Percentiles rank a stretch among this genome's conserved stretches.
phyloP scores from a whole-genome alignment of 1,139 yeast species.

The Suhomyces wounanorum region DNA sequence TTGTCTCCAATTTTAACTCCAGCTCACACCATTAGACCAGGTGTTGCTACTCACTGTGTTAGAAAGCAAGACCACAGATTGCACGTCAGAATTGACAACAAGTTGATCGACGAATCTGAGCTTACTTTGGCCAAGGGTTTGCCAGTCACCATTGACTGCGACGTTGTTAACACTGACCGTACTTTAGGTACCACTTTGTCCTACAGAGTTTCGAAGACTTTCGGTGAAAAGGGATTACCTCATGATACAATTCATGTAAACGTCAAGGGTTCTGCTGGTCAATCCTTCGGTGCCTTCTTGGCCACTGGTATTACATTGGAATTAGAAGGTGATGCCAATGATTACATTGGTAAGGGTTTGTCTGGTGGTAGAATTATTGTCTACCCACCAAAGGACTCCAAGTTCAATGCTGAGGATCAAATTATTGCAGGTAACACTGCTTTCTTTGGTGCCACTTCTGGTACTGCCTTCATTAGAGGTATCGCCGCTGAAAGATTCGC shows the following conservation, averaged over 20 bases:
- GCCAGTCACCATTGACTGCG: slow-evolving; percentile 91
- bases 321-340: slow-evolving; percentile 96
- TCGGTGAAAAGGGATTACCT: slow-evolving; percentile 92
- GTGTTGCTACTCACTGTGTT: slow-evolving; percentile 90
- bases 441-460: slow-evolving; percentile 96
- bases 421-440: slow-evolving; percentile 97
- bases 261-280: slow-evolving; percentile 93
- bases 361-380: slow-evolving; percentile 94
- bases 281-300: slow-evolving; percentile 96
- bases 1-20: slow-evolving; percentile 93
- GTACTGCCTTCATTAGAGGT: slow-evolving; percentile 92
- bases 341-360: slow-evolving; percentile 95
- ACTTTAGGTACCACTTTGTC: slow-evolving; percentile 93
- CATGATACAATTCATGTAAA: slow-evolving; percentile 95
- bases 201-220: slow-evolving; percentile 87
- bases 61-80: slow-evolving; percentile 93
- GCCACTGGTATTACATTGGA: slow-evolving; percentile 96
- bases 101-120: slow-evolving; percentile 94
- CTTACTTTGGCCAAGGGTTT: slow-evolving; percentile 89
- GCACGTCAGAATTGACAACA: slow-evolving; percentile 92
- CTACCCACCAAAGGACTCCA: slow-evolving; percentile 84
- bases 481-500: slow-evolving; percentile 98
- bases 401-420: slow-evolving; percentile 92
- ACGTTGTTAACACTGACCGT: slow-evolving; percentile 93
- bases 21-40: slow-evolving; percentile 96